Percentiles rank a stretch among this genome's conserved stretches.
Conservation (phyloP, 1,284 basidiomycete genomes). For the Gymnopus androsaceus region DNA sequence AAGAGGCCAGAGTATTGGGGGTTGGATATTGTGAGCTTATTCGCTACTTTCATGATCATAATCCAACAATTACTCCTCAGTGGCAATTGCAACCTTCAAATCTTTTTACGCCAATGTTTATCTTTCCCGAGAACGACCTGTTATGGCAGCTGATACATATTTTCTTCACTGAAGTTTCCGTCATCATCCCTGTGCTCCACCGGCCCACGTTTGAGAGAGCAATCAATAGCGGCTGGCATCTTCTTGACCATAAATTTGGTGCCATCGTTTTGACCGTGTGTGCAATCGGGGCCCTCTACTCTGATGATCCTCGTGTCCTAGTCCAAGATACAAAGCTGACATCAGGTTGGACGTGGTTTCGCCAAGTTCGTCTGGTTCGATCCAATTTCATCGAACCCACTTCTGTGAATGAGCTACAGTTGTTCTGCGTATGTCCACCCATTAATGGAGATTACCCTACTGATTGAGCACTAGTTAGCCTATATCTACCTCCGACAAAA, state of each 20-base stretch:
- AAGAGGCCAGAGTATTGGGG: constrained; percentile 23
- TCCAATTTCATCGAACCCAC: constrained; percentile 45
- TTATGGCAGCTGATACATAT: constrained; percentile 53
- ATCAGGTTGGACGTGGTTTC: constrained; percentile 56
- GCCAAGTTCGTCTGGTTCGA: constrained; percentile 46
- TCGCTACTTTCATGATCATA: background rate
- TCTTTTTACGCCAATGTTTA: background rate
- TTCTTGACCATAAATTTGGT: constrained; percentile 54
- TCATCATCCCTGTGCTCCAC: constrained; percentile 60
- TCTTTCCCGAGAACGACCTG: constrained; percentile 56
- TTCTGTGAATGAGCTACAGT: constrained; percentile 60
- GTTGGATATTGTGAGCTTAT: constrained; percentile 20
- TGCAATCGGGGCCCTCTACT: constrained; percentile 61
- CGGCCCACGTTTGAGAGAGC: constrained; percentile 58
- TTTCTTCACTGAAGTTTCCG: constrained; percentile 58
- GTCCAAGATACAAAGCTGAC: constrained; percentile 42
- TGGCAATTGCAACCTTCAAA: constrained; percentile 32
- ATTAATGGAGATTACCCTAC: background rate
- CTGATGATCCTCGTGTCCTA: constrained; percentile 58
- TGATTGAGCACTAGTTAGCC: background rate
- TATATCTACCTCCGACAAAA: background rate
- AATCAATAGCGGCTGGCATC: constrained; percentile 49
- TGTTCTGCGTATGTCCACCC: constrained; percentile 28
- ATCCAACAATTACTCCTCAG: background rate
- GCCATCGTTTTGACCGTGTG: constrained; percentile 64